These are phyloP conservation scores for Annulohypoxylon bovei DNA, from an alignment of 495 filamentous ascomycete genomes.

Conservation along the genomic window DNA sequence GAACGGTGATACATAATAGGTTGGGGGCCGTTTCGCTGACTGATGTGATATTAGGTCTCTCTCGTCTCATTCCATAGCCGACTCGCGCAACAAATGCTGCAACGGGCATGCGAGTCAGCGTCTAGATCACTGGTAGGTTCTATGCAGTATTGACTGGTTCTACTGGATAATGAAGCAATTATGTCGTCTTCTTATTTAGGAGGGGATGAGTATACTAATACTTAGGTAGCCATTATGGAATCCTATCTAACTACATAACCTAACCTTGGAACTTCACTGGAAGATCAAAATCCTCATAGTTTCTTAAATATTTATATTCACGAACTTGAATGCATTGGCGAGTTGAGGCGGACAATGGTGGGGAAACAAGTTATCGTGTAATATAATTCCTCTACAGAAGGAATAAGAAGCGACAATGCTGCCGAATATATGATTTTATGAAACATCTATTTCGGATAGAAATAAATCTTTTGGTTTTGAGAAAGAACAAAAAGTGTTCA, in stretches of 20 bases:
- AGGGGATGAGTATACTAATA: background rate
- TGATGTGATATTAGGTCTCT: conserved; percentile 19
- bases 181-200: background rate
- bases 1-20: background rate
- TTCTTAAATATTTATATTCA: too few species aligned
- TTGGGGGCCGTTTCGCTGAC: conserved; percentile 26
- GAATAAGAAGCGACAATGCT: too few species aligned
- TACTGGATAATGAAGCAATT: conserved; percentile 11
- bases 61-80: conserved; percentile 31
- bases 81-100: conserved; percentile 31
- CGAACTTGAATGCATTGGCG: background rate
- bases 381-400: conserved; percentile 2
- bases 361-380: conserved; percentile 32
- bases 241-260: background rate
- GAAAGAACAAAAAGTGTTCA: background rate
- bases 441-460: background rate
- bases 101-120: conserved; percentile 35
- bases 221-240: background rate
- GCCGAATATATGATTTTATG: too few species aligned
- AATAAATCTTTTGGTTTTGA: background rate
- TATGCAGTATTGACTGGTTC: conserved; percentile 13
- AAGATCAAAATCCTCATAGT: background rate
- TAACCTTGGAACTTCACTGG: too few species aligned
- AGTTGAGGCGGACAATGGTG: conserved; percentile 44
- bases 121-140: conserved; percentile 15